Evolutionary conservation across 441 rosid genomes (phyloP).

Genomic region (Erodium moschatum): DNA sequence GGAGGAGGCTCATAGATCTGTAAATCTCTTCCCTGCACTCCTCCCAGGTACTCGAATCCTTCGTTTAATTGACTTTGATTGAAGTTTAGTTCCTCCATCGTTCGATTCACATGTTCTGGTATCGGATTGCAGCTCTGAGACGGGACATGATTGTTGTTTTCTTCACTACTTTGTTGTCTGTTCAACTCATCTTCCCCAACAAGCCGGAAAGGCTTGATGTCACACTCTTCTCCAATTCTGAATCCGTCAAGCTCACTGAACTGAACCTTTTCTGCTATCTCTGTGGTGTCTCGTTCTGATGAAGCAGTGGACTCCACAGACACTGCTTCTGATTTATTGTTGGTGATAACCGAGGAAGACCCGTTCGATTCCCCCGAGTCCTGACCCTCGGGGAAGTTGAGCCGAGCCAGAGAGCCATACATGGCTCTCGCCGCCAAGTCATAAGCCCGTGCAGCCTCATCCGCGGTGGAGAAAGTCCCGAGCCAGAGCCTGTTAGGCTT

Average conservation of each 20-base stretch:
- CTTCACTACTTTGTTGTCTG: too few relatives aligned
- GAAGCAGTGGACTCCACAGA: constrained; percentile 1
- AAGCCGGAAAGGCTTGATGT: background rate
- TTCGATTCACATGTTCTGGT: background rate
- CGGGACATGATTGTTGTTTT: background rate
- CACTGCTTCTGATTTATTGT: background rate
- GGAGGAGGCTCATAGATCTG: background rate
- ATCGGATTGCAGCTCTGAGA: background rate
- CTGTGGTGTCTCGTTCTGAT: background rate
- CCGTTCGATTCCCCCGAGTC: background rate
- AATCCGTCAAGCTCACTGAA: background rate
- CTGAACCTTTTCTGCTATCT: background rate
- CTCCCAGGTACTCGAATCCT: background rate
- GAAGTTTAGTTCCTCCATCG: background rate
- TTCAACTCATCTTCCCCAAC: too few relatives aligned
- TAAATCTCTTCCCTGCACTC: background rate
- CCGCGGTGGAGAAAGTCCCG: constrained; percentile 19
- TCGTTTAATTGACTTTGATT: background rate
- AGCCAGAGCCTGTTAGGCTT: constrained; percentile 19
- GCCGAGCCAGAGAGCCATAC: constrained; percentile 6
- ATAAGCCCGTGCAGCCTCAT: constrained; percentile 19
- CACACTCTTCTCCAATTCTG: background rate
- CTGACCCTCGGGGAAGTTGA: constrained; percentile 1
- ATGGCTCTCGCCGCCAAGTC: constrained; percentile 16
- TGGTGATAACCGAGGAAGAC: background rate